Percentiles rank a stretch among this genome's conserved stretches.
Conservation (phyloP, 306 rosid species). For the Bauhinia variegata region DNA sequence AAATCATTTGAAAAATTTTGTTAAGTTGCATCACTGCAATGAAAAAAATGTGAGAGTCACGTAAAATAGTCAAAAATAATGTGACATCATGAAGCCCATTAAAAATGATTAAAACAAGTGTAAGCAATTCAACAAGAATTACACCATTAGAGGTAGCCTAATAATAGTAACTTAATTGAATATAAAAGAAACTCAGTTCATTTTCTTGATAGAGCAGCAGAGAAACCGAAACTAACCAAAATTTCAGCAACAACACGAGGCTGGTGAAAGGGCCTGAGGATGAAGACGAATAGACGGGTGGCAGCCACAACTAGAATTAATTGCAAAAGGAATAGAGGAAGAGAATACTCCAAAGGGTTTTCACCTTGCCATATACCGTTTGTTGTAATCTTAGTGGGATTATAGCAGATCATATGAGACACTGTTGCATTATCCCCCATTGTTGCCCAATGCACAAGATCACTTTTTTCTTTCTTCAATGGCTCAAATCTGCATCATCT, state of each 20-base stretch:
- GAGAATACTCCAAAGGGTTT: slow-evolving; percentile 89
- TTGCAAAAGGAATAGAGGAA: slow-evolving; percentile 90
- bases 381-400: slow-evolving; percentile 88
- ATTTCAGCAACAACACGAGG: slow-evolving; percentile 94
- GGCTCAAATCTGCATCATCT: slow-evolving; percentile 16
- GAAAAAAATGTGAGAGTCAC: no score
- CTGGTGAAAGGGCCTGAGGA: slow-evolving; percentile 87
- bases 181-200: no score
- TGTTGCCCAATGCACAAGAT: background rate
- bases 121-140: no score
- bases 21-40: no score
- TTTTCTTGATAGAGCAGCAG: no score
- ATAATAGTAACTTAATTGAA: no score
- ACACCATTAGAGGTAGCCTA: no score
- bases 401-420: slow-evolving; percentile 64
- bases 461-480: background rate
- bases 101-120: no score
- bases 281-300: slow-evolving; percentile 67
- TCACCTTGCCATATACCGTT: slow-evolving; percentile 98
- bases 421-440: slow-evolving; percentile 38
- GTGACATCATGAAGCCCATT: no score
- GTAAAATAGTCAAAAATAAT: no score
- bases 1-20: no score
- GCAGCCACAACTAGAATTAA: slow-evolving; percentile 64
- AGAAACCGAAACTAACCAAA: slow-evolving; percentile 51